phyloP scores from a whole-genome alignment of 805 yeast species.

The Pichia sporocuriosa region DNA sequence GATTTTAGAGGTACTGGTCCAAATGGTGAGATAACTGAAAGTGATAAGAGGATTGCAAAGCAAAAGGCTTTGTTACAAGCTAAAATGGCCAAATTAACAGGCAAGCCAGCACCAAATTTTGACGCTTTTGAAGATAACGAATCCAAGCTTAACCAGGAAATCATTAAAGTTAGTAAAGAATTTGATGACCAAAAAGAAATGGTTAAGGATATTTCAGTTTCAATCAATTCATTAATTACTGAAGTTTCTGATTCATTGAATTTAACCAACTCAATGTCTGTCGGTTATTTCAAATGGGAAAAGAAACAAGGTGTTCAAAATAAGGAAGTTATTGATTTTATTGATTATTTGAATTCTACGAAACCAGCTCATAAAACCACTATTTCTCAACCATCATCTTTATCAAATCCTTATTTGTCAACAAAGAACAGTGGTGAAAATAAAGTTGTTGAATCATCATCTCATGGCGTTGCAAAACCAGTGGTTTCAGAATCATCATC shows the following conservation, averaged over 20 bases:
- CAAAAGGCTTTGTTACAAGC: conserved; percentile 73
- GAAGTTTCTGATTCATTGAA: conserved; percentile 32
- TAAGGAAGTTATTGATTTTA: conserved; percentile 53
- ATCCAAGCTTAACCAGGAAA: conserved; percentile 43
- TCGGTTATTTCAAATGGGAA: conserved; percentile 69
- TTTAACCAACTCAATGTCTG: conserved; percentile 29
- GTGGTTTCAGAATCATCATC: conserved; percentile 6
- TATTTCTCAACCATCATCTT: background rate
- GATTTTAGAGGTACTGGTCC: conserved; percentile 75
- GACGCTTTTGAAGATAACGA: conserved; percentile 50
- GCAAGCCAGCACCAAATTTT: conserved; percentile 46
- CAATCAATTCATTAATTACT: conserved; percentile 53
- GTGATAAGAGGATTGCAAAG: conserved; percentile 73
- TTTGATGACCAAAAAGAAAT: conserved; percentile 50
- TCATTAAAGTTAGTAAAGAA: conserved; percentile 45
- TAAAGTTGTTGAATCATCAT: too few species aligned
- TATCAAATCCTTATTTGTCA: conserved; percentile 7
- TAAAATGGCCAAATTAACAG: conserved; percentile 90
- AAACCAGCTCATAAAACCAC: conserved; percentile 18
- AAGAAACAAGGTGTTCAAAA: conserved; percentile 70
- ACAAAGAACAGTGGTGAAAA: too few species aligned
- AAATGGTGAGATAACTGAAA: conserved; percentile 77
- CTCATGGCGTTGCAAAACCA: too few species aligned
- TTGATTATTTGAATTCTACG: conserved; percentile 43
- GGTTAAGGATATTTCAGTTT: conserved; percentile 63